These are phyloP conservation scores for Sclerotinia nivalis DNA, from an alignment of 2,329 filamentous ascomycete genomes.

Conservation along the genomic window DNA sequence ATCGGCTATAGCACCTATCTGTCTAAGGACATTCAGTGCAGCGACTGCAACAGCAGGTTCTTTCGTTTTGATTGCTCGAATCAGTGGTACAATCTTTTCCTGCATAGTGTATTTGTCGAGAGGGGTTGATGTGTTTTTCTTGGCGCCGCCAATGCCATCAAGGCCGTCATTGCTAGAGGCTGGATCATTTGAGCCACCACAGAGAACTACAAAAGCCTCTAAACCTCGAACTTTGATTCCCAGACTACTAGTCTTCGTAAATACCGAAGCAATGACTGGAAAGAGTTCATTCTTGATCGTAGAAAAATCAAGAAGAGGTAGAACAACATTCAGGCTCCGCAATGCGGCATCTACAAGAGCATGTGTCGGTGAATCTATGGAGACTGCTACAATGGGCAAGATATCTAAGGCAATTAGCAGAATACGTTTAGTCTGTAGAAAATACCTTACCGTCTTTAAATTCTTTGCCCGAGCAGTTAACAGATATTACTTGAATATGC, in stretches of 20 bases:
- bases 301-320: slow-evolving; percentile 89
- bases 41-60: slow-evolving; percentile 98
- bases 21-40: slow-evolving; percentile 77
- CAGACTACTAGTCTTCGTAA: slow-evolving; percentile 88
- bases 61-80: slow-evolving; percentile 95
- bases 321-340: slow-evolving; percentile 72
- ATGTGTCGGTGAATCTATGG: slow-evolving; percentile 86
- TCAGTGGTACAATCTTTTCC: slow-evolving; percentile 88
- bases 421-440: slow-evolving; percentile 16
- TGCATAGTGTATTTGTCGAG: slow-evolving; percentile 98
- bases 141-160: slow-evolving; percentile 63
- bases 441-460: slow-evolving; percentile 79
- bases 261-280: slow-evolving; percentile 85
- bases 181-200: slow-evolving; percentile 67
- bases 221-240: slow-evolving; percentile 92
- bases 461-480: slow-evolving; percentile 84
- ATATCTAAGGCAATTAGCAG: slow-evolving; percentile 61
- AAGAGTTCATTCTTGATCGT: slow-evolving; percentile 98
- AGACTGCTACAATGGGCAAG: slow-evolving; percentile 78
- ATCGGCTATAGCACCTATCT: slow-evolving; percentile 57
- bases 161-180: slow-evolving; percentile 66
- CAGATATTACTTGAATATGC: slow-evolving; percentile 72
- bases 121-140: slow-evolving; percentile 69
- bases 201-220: slow-evolving; percentile 86
- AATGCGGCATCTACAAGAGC: slow-evolving; percentile 85